Evolutionary conservation across 345 rosid species (phyloP).

Genomic region (Physaria fendleri): DNA sequence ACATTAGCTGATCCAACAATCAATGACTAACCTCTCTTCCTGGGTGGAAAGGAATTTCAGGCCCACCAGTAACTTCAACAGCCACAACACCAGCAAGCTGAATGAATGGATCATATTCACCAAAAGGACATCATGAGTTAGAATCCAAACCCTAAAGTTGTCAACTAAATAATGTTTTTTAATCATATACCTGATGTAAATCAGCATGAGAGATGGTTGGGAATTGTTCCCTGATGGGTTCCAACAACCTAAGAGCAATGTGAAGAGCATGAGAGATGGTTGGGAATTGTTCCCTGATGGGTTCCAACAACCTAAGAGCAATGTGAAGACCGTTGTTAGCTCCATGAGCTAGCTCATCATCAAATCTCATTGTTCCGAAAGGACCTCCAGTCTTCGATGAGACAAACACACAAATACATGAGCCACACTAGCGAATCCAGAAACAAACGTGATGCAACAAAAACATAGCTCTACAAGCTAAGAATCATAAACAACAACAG

Average conservation of each 20-base stretch:
- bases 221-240: conserved; percentile 82
- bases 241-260: conserved; percentile 70
- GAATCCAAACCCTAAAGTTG: neutral
- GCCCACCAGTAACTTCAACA: conserved; percentile 89
- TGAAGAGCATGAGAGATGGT: conserved; percentile 62
- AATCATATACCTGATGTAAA: conserved; percentile 60
- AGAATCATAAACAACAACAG: neutral
- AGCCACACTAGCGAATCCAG: no score
- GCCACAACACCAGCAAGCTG: conserved; percentile 94
- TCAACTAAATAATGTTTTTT: neutral
- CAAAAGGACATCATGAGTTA: neutral
- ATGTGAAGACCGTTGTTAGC: conserved; percentile 90
- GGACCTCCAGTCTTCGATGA: conserved; percentile 86
- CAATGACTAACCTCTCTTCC: conserved; percentile 70
- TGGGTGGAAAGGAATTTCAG: conserved; percentile 90
- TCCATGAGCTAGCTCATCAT: conserved; percentile 64
- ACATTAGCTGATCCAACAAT: no score
- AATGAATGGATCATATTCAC: neutral
- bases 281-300: conserved; percentile 80
- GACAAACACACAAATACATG: neutral
- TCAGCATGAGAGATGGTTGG: conserved; percentile 63
- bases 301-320: conserved; percentile 74
- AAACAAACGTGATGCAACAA: no score
- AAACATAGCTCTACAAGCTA: neutral
- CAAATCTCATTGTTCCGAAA: conserved; percentile 72